Evolutionary conservation across 768 basidiomycete genomes (phyloP).

Genomic region (Lactifluus piperatus): DNA sequence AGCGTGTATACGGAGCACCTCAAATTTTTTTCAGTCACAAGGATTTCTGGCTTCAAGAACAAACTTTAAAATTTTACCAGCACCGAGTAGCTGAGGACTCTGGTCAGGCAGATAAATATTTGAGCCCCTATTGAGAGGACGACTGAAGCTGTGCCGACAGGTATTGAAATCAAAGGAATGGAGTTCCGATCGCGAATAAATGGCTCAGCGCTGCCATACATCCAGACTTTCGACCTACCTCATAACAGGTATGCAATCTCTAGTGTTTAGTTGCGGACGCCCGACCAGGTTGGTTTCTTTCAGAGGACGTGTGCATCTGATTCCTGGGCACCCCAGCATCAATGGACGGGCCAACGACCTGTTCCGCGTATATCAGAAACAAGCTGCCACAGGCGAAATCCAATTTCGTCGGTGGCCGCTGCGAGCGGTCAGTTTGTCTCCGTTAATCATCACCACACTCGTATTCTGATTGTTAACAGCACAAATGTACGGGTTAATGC

Average conservation of each 20-base stretch:
- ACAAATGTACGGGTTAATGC: conserved; percentile 46
- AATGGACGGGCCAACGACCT: conserved; percentile 44
- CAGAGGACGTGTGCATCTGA: conserved; percentile 60
- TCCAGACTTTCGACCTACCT: conserved; percentile 38
- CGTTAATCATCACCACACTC: neutral
- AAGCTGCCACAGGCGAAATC: conserved; percentile 47
- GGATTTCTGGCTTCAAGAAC: conserved; percentile 16
- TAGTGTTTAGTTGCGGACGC: neutral
- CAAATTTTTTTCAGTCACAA: conserved; percentile 6
- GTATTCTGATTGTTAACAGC: conserved; percentile 33
- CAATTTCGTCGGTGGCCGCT: conserved; percentile 67
- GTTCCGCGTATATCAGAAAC: conserved; percentile 57
- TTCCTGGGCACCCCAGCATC: conserved; percentile 31
- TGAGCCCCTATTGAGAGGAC: too few relatives aligned
- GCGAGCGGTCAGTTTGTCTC: conserved; percentile 41
- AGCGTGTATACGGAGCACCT: conserved; percentile 14
- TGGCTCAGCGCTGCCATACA: conserved; percentile 23
- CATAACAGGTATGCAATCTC: conserved; percentile 13
- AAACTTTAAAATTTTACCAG: conserved; percentile 8
- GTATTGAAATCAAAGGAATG: conserved; percentile 11
- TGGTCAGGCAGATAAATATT: conserved; percentile 10
- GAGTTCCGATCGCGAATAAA: conserved; percentile 6
- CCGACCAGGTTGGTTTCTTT: neutral
- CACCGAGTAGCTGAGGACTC: conserved; percentile 17
- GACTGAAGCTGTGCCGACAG: conserved; percentile 9